Percentiles rank a stretch among this genome's conserved stretches.
Conservation (phyloP, 805 yeast species). For the Scheffersomyces amazonensis region DNA sequence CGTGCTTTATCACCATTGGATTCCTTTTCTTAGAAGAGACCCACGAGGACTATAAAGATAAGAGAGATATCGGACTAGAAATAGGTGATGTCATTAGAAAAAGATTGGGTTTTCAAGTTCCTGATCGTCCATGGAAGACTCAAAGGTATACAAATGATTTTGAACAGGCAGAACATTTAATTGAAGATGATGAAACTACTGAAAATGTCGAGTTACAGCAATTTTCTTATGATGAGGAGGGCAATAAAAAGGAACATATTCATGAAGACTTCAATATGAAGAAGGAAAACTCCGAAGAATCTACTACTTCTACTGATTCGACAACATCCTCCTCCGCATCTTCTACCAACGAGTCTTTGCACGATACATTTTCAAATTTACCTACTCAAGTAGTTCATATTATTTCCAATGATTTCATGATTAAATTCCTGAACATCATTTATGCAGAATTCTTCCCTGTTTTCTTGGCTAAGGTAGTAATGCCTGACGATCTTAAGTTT, state of each 20-base stretch:
- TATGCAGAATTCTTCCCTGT: constrained; percentile 56
- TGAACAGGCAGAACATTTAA: neutral
- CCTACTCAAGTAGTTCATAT: constrained; percentile 22
- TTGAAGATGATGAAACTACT: neutral
- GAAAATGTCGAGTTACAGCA: neutral
- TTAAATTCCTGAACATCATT: constrained; percentile 45
- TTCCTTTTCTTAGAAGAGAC: constrained; percentile 23
- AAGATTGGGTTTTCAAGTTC: neutral
- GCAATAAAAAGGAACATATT: neutral
- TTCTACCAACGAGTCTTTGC: neutral
- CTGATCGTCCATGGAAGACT: constrained; percentile 3
- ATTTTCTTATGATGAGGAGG: neutral
- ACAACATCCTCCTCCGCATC: neutral
- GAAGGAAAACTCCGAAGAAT: neutral
- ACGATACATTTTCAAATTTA: neutral
- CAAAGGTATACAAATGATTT: constrained; percentile 1
- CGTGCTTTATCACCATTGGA: constrained; percentile 11
- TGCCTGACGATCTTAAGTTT: constrained; percentile 26
- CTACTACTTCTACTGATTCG: neutral
- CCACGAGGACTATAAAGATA: constrained; percentile 8
- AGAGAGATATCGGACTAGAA: constrained; percentile 14
- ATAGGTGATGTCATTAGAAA: constrained; percentile 5
- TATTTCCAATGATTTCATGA: constrained; percentile 33
- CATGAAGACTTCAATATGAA: neutral
- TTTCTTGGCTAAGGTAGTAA: constrained; percentile 38